phyloP scores from a whole-genome alignment of 2,329 filamentous ascomycete species.

The Clarireedia paspali region DNA sequence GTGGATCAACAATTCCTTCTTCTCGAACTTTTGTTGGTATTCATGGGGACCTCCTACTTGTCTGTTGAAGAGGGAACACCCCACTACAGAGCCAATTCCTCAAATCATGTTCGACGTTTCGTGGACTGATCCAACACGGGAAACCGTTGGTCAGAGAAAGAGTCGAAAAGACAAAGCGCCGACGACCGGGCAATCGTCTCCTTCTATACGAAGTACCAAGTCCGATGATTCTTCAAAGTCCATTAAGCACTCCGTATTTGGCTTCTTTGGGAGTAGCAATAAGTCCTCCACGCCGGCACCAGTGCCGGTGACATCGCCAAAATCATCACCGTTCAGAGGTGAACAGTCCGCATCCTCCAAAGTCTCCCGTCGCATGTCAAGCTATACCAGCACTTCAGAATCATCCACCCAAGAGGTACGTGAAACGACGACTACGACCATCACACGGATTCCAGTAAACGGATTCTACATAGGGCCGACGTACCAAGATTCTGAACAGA shows the following conservation, averaged over 20 bases:
- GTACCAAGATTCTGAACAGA: slow-evolving; percentile 10
- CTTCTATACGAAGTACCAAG: slow-evolving; percentile 14
- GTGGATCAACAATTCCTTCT: neutral
- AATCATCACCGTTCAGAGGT: neutral
- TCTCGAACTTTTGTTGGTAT: slow-evolving; percentile 1
- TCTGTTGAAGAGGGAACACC: neutral
- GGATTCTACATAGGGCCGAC: slow-evolving; percentile 8
- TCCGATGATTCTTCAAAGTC: slow-evolving; percentile 15
- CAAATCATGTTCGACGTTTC: slow-evolving; percentile 28
- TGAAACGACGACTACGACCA: slow-evolving; percentile 9
- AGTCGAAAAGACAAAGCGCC: slow-evolving; percentile 21
- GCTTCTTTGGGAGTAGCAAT: slow-evolving; percentile 30
- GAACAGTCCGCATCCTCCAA: slow-evolving; percentile 8
- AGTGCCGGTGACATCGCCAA: slow-evolving; percentile 4
- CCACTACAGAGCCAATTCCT: slow-evolving; percentile 9
- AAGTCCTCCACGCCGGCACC: neutral
- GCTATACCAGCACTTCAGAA: slow-evolving; percentile 16
- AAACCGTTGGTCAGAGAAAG: slow-evolving; percentile 28
- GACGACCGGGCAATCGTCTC: slow-evolving; percentile 1
- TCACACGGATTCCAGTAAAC: slow-evolving; percentile 9
- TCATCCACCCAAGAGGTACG: slow-evolving; percentile 6
- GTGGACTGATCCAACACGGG: slow-evolving; percentile 25
- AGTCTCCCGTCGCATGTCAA: slow-evolving; percentile 13
- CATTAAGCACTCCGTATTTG: slow-evolving; percentile 14
- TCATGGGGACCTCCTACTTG: slow-evolving; percentile 3